phyloP scores from a whole-genome alignment of 177 flowering plant species.

The Vitis hybrid region DNA sequence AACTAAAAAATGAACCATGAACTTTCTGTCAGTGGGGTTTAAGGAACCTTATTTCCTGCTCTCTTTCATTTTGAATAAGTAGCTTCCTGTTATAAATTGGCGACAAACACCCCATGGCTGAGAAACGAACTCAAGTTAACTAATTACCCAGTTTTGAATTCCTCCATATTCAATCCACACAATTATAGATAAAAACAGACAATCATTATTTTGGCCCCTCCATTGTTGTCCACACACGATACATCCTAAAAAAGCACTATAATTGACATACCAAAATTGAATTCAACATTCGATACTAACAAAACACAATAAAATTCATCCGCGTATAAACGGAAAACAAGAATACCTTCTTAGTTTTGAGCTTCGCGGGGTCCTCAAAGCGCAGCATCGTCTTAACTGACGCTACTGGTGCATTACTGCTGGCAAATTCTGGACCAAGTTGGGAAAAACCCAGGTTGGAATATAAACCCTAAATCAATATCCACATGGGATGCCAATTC shows the following conservation, averaged over 20 bases:
- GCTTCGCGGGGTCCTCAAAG: conserved; percentile 37
- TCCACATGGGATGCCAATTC: background rate
- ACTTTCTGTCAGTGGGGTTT: background rate
- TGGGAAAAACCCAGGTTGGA: background rate
- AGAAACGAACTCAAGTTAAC: background rate
- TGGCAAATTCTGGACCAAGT: background rate
- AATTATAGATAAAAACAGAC: background rate
- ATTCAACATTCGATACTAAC: too few species aligned
- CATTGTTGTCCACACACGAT: too few species aligned
- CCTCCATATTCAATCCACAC: background rate
- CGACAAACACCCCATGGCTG: background rate
- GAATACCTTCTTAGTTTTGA: conserved; percentile 48
- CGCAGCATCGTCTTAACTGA: conserved; percentile 39
- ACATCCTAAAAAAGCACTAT: too few species aligned
- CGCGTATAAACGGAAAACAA: background rate
- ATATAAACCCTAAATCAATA: background rate
- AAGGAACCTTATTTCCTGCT: background rate
- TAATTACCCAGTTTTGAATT: background rate
- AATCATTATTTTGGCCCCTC: too few species aligned
- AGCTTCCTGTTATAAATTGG: background rate
- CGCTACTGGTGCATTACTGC: too few species aligned
- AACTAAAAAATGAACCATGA: background rate
- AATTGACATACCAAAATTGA: too few species aligned
- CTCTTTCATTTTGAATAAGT: background rate
- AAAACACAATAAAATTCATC: too few species aligned